Percentiles rank a stretch among this genome's conserved stretches.
These are phyloP conservation scores for Dioscorea alata DNA, from an alignment of 106 monocot species.

Conservation along the genomic window DNA sequence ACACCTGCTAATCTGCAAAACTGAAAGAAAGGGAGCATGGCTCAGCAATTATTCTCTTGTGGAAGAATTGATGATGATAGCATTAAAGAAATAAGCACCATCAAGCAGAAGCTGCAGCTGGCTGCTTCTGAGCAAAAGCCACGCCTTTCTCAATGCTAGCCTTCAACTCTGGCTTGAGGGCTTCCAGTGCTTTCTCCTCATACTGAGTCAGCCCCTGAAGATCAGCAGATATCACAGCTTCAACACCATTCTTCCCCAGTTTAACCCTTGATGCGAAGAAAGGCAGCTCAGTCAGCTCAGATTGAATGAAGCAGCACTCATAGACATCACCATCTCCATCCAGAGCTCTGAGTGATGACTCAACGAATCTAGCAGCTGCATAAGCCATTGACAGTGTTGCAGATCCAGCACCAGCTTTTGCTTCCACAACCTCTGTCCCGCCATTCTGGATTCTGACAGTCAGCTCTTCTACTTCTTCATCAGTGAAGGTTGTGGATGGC, in stretches of 20 bases:
- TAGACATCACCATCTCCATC: conserved; percentile 61
- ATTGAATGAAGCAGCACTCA: conserved; percentile 47
- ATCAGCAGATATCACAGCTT: conserved; percentile 39
- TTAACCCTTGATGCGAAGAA: conserved; percentile 51
- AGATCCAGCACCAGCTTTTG: conserved; percentile 67
- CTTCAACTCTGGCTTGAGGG: conserved; percentile 47
- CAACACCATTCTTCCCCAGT: conserved; percentile 47
- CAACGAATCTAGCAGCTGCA: conserved; percentile 63
- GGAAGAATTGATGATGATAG: background rate
- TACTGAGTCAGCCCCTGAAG: conserved; percentile 43
- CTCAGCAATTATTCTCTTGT: conserved; percentile 9
- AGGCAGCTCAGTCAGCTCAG: conserved; percentile 35
- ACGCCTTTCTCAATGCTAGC: conserved; percentile 65
- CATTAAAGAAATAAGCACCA: background rate
- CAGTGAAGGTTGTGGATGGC: conserved; percentile 35
- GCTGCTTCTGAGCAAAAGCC: conserved; percentile 33
- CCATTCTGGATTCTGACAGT: conserved; percentile 57
- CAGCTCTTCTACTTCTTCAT: conserved; percentile 41
- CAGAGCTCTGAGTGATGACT: conserved; percentile 49
- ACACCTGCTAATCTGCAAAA: conserved; percentile 11
- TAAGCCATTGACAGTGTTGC: conserved; percentile 74
- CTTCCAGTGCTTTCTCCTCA: conserved; percentile 45
- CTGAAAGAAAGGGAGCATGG: background rate
- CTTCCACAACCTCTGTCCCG: conserved; percentile 71
- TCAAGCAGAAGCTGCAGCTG: conserved; percentile 32